Base-by-base conservation (phyloP, 345 rosid genomes). In the Arabis alpina region DNA sequence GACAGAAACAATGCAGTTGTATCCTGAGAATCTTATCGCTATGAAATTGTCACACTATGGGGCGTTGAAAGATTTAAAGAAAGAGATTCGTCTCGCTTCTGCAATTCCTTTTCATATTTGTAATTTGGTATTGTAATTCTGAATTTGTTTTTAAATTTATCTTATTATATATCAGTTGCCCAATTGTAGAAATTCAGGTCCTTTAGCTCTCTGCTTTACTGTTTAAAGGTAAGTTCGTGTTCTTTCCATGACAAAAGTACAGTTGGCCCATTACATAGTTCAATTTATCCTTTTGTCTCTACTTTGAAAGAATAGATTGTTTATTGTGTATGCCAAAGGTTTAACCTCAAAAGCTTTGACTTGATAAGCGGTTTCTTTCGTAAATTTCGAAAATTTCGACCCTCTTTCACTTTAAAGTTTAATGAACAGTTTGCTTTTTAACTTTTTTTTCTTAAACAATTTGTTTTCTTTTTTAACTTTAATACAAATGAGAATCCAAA, bases 281-380 rank as follows among this genome's bases (percentile, higher is more conserved):
- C 76, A 43, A 0, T 55, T 71, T 61, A 36, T 52, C 68, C 68
- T 43, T 70, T 53, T 71, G 75, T 71, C 68, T 53, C 75, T 53
- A 61, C 75, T 71, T 55, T 53, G 51, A 53, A 61, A 71, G 41
- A 53, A 61, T 61, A 43, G 34, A 6, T 42, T 71, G 53, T 61
- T 61, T 27, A 28, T 45, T 28, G 53, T 28, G 41, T 14, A 44
- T 7, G 27, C 51, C 55, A 61, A 62, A 62, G 47, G 61, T 32
- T 62, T 68, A 32, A 69, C 66, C 27, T 43, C 49, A 73, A 80
- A 84, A 83, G 87, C 76, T 86, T 86, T 84, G 86, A 84, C 91
- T 72, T 78, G 66, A 66, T 32, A 71, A 60, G 51, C 16, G 30
- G 32, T 71, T 30, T 60, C 76, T 64, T 56, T 72, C 15, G 66